Conservation (phyloP, 768 basidiomycete species). For the Leccinum rimulosum region DNA sequence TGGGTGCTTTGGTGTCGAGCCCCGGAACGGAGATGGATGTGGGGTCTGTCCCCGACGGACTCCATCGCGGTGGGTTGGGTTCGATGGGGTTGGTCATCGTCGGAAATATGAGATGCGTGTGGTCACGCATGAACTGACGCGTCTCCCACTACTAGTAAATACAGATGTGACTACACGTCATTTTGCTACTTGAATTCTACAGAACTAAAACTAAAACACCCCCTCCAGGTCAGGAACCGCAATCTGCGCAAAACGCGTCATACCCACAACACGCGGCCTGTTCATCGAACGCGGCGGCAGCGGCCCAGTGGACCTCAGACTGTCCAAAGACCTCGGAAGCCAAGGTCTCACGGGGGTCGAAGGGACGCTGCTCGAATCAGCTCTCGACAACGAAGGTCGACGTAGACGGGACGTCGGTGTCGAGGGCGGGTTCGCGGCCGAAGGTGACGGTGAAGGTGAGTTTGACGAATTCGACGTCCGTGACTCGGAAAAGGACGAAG, state of each 20-base stretch:
- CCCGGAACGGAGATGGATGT: constrained; percentile 66
- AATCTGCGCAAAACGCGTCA: constrained; percentile 46
- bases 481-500: no score
- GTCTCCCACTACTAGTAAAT: background rate
- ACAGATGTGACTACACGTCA: background rate
- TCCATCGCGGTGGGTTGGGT: constrained; percentile 67
- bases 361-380: constrained; percentile 29
- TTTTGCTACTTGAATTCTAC: no score
- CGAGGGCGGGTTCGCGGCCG: constrained; percentile 2
- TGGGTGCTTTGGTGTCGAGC: constrained; percentile 63
- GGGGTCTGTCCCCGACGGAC: constrained; percentile 56
- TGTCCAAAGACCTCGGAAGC: constrained; percentile 28
- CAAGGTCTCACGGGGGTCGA: constrained; percentile 18
- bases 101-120: constrained; percentile 9
- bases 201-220: constrained; percentile 46
- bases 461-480: no score
- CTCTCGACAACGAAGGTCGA: constrained; percentile 23
- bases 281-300: constrained; percentile 66
- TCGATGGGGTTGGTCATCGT: constrained; percentile 43
- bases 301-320: constrained; percentile 42
- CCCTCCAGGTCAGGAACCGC: constrained; percentile 57
- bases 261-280: constrained; percentile 53
- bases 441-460: no score
- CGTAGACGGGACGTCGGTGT: constrained; percentile 27
- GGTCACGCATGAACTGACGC: constrained; percentile 27